phyloP scores from a whole-genome alignment of 805 yeast genomes.

The Sporopachydermia lactativora region DNA sequence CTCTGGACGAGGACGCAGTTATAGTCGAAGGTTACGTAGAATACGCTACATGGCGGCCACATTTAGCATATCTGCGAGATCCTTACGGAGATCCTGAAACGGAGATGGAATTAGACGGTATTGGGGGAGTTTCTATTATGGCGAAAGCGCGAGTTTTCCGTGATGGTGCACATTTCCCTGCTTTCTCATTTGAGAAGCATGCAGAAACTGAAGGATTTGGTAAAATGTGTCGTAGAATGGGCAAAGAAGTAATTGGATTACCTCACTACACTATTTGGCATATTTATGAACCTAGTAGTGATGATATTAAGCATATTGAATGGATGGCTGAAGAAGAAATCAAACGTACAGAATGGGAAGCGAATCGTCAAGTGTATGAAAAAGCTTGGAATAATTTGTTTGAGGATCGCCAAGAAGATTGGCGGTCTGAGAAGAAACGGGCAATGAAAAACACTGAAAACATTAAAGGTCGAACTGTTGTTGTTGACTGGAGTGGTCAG shows the following conservation, averaged over 20 bases:
- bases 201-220: constrained; percentile 97
- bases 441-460: constrained; percentile 70
- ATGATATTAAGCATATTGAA: constrained; percentile 74
- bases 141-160: constrained; percentile 80
- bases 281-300: constrained; percentile 87
- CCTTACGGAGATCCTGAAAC: constrained; percentile 84
- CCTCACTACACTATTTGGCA: constrained; percentile 97
- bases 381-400: constrained; percentile 69
- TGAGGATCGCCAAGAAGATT: constrained; percentile 55
- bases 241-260: constrained; percentile 72
- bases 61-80: constrained; percentile 85
- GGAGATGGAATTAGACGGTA: constrained; percentile 89
- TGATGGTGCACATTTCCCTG: constrained; percentile 89
- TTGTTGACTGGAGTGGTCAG: constrained; percentile 54
- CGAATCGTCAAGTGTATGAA: constrained; percentile 49
- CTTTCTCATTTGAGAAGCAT: constrained; percentile 88
- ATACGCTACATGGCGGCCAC: constrained; percentile 97
- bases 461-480: constrained; percentile 30
- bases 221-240: constrained; percentile 69
- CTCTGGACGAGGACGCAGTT: constrained; percentile 83
- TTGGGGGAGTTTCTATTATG: constrained; percentile 92
- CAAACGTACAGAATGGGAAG: constrained; percentile 46
- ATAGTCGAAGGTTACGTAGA: constrained; percentile 97
- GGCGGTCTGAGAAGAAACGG: constrained; percentile 58
- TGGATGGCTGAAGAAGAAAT: constrained; percentile 79